Conservation (phyloP, 768 basidiomycete species). For the Trametes punicea region DNA sequence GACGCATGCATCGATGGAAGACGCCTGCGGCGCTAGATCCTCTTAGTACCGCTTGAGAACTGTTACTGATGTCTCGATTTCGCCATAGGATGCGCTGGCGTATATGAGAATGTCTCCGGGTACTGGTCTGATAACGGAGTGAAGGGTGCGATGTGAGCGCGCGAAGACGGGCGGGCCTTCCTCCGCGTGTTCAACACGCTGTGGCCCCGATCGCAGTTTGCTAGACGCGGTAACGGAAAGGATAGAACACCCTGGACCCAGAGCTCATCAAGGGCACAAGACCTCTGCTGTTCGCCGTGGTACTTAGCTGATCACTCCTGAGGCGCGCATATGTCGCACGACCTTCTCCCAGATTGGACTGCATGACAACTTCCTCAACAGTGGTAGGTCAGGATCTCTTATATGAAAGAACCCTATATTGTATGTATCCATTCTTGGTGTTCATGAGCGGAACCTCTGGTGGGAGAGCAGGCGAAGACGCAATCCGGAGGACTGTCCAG, state of each 20-base stretch:
- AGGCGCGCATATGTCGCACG: neutral
- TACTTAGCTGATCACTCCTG: neutral
- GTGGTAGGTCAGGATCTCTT: too few relatives aligned
- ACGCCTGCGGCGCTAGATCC: neutral
- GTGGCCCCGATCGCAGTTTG: slow-evolving; percentile 3
- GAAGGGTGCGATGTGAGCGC: neutral
- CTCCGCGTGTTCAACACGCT: slow-evolving; percentile 11
- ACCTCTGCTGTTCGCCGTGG: neutral
- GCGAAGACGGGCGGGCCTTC: slow-evolving; percentile 8
- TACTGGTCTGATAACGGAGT: neutral
- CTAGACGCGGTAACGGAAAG: neutral
- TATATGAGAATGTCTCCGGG: neutral
- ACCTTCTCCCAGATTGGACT: too few relatives aligned
- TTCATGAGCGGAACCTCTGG: too few relatives aligned
- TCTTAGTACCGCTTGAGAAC: neutral
- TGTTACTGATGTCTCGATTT: slow-evolving; percentile 8
- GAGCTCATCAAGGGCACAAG: slow-evolving; percentile 11
- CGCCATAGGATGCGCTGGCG: neutral
- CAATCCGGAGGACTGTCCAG: neutral
- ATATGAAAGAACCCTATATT: too few relatives aligned
- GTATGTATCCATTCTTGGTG: too few relatives aligned
- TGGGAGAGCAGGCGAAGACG: too few relatives aligned
- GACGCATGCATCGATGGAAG: slow-evolving; percentile 4
- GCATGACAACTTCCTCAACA: too few relatives aligned
- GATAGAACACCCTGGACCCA: slow-evolving; percentile 9